A percentile compares a stretch with the other conserved stretches of the same genome.
phyloP scores from a whole-genome alignment of 306 rosid genomes.

The Urtica urens region DNA sequence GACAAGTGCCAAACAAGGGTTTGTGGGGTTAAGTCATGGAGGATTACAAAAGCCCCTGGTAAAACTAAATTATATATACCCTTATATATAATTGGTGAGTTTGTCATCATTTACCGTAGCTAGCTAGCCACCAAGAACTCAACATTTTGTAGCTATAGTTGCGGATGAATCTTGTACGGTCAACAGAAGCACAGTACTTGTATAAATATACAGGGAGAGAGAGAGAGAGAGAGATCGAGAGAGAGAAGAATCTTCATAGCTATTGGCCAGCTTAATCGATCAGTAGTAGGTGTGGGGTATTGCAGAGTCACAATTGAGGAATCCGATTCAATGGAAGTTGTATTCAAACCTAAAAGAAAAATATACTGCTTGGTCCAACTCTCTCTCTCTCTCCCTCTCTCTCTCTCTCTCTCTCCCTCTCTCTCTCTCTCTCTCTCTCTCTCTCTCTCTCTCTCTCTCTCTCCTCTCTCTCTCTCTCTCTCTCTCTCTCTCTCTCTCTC shows the following conservation, averaged over 20 bases:
- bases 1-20: too few species aligned
- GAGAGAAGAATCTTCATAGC: constrained; percentile 2
- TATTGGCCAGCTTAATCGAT: background rate
- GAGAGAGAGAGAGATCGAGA: too few species aligned
- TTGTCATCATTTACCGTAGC: too few species aligned
- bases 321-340: constrained; percentile 28
- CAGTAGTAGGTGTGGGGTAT: background rate
- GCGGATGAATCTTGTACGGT: too few species aligned
- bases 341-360: constrained; percentile 19
- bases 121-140: background rate
- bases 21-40: too few species aligned
- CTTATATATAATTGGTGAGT: too few species aligned
- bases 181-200: too few species aligned
- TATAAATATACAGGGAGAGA: too few species aligned
- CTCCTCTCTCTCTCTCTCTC: too few species aligned
- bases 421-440: constrained; percentile 16
- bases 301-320: constrained; percentile 19
- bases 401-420: constrained; percentile 39
- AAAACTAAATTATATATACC: too few species aligned
- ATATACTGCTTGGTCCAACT: constrained; percentile 20
- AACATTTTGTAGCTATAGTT: background rate
- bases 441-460: background rate
- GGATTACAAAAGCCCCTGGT: too few species aligned
- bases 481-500: too few species aligned
- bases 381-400: background rate